These are phyloP conservation scores for Senecio squalidus DNA, from an alignment of 140 eudicot species.

Conservation along the genomic window DNA sequence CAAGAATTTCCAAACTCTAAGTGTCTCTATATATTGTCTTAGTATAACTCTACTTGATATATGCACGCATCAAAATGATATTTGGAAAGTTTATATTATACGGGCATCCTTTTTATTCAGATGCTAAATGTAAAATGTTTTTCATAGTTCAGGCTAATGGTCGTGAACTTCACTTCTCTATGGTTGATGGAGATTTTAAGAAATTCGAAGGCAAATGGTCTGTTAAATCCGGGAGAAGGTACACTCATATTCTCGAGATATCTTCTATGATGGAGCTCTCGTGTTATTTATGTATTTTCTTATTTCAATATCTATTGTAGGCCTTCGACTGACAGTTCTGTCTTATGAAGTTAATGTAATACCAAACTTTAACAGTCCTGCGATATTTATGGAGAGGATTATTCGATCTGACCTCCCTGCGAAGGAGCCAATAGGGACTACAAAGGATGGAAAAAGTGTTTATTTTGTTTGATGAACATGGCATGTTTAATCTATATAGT, in stretches of 20 bases:
- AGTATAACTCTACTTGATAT: background rate
- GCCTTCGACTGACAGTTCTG: constrained; percentile 48
- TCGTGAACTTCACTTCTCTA: constrained; percentile 83
- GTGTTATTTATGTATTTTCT: background rate
- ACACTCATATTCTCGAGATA: constrained; percentile 13
- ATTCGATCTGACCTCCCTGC: constrained; percentile 92
- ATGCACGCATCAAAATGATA: constrained; percentile 12
- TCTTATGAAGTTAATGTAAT: constrained; percentile 92
- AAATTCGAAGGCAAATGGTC: constrained; percentile 99
- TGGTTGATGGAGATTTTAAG: constrained; percentile 99
- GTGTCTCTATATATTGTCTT: constrained; percentile 27
- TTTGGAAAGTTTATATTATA: constrained; percentile 2
- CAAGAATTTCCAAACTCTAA: constrained; percentile 74
- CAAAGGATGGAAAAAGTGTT: no score
- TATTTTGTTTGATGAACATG: no score
- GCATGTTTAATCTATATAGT: no score
- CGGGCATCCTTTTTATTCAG: constrained; percentile 10
- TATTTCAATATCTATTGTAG: constrained; percentile 42
- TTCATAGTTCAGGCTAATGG: constrained; percentile 64
- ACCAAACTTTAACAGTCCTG: constrained; percentile 82
- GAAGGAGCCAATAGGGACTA: no score
- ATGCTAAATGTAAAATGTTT: constrained; percentile 21
- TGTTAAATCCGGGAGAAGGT: constrained; percentile 67
- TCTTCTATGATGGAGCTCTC: background rate
- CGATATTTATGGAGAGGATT: constrained; percentile 90